Base-by-base conservation (phyloP, 257 asterid genomes). In the Verbascum thapsus region DNA sequence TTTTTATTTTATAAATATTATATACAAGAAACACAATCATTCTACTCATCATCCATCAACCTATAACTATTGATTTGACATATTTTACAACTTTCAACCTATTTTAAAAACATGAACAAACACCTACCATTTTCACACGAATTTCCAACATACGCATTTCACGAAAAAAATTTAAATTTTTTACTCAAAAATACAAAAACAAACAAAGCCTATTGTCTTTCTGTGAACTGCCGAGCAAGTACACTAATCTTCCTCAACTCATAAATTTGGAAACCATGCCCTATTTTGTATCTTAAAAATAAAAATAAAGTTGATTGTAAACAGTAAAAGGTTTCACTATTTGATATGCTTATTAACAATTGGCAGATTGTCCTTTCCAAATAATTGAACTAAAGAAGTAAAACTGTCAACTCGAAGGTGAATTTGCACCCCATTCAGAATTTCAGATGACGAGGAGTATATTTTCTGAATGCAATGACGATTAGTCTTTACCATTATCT, bases 321-420 rank as follows among this genome's bases (percentile, higher is more conserved):
- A 10, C 7, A 20, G 52, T 40, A 20, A n/a, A 26, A 38, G 58
- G 16, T 56, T 35, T 15, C 32, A 67, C 19, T 34, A 20, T 19
- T 42, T 12, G 11, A 61, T 69, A 22, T 45, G 69, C 13, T 17
- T 54, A 8, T 54, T 53, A 59, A 12, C 68, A 41, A 39, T 8
- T 32, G 3, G 43, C 18, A 4, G 43, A 35, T 44, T 13, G 10
- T 35, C 26, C 10, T 44, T 54, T 22, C 60, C 26, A 34, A 53
- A 32, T 32, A 18, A 30, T 70, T 32, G 12, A 11, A 70, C 23
- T 42, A 8, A 30, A 44, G 20, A 26, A 22, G 15, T 10, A 8
- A 26, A 18, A 6, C 7, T 54, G 39, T 22, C 61, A 64, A 38
- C 45, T 37, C 45, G 16, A 43, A 44, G 18, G 16, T 1, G 34